Evolutionary conservation across 169 alveolate genomes (phyloP), one percentile per base, ranked within the genome.

Genomic region (Cryptosporidium xiaoi): DNA sequence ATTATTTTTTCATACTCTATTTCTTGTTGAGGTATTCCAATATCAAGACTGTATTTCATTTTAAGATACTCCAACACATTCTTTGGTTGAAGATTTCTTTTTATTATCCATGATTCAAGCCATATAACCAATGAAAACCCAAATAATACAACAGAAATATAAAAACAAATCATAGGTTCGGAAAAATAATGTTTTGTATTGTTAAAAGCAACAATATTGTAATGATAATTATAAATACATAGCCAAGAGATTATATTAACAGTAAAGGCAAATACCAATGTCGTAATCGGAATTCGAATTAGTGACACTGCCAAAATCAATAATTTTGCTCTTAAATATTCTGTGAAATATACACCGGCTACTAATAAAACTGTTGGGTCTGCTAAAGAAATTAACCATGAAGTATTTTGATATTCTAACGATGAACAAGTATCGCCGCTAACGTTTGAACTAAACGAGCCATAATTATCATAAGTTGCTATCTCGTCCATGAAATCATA

Each of bases 401-500:
- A 77, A 4, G 64, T 60, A 29, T 50, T 77, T 18, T 36, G 24
- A 46, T 51, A 58, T 20, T 77, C 87, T 7, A 56, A 48, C 16
- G 87, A 60, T n/a, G 18, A 77, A 1, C 48, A 20, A 27, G 87
- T 27, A n/a, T 77, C 87, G 18, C 51, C 71, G 13, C 65, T 77
- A 16, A 56, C 10, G 34, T 36, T 60, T 7, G 77, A 58, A 15
- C 87, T 77, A 62, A 77, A 77, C 8, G 87, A 77, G 27, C 87
- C 87, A 56, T 77, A 77, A 16, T 60, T 77, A 29, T 69, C 83
- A 77, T 77, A 77, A 20, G 87, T 50, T 24, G 87, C 87, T 46
- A 77, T 71, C 64, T 77, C 87, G 33, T 77, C 87, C 87, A 77
- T 77, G 56, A 77, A 77, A 29, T 77, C 87, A 36, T 77, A 77